Base-by-base conservation (phyloP, 495 filamentous ascomycete species). In the Chaetomium cochliodes region DNA sequence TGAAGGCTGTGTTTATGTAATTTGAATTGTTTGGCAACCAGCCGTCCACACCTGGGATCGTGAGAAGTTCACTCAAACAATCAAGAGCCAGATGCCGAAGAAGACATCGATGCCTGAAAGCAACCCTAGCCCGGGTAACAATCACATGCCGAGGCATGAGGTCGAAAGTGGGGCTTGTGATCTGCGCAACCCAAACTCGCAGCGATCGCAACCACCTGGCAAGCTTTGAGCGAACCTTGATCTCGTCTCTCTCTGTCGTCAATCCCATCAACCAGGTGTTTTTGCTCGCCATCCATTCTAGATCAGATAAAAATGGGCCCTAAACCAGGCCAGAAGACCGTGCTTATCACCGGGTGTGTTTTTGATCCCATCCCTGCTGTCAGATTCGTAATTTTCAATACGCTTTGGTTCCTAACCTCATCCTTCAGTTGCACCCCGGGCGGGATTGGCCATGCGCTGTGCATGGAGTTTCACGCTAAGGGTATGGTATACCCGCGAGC, bases 371-470 rank as follows among this genome's bases (percentile, higher is more conserved):
- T 44, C n/a, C 42, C 39, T 16, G 2, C 13, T 49, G 4, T 30
- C 25, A 20, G 18, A 52, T 5, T 13, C 28, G 42, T 15, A 20
- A 28, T 16, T 41, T 28, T 28, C 7, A 9, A 30, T 52, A 59
- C 69, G 46, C 30, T 57, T 58, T 61, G 30, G 30, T 33, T 9
- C 3, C 33, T 37, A 8, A 37, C 33, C 9, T 11, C 8, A 5
- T 37, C 33, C 49, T 25, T 16, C 63, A 85, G 82, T 9, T 85
- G 82, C 72, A 78, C 82, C 18, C 80, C 81, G 2, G 81, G 81
- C 22, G 82, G 82, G 60, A 84, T 85, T 56, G 82, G 82, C 50
- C 76, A 84, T 69, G 77, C 78, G 3, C 56, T 85, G 33, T 78
- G 76, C 51, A 61, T 79, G 6, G 82, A 83, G 60, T 85, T 84